phyloP scores from a whole-genome alignment of 371 early-diverging fungal species.

The Chytridiales sp. region DNA sequence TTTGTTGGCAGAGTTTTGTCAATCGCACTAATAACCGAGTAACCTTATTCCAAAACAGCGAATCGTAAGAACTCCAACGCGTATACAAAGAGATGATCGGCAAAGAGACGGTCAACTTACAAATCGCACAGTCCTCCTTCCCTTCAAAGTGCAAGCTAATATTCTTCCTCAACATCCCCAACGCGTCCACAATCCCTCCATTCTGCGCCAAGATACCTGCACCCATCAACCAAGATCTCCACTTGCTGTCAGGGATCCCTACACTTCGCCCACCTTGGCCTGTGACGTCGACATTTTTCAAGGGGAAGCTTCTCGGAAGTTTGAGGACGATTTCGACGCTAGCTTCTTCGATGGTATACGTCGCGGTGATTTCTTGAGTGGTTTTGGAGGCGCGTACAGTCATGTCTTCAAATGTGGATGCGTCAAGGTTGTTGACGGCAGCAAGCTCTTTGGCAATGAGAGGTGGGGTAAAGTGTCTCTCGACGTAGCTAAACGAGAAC shows the following conservation, averaged over 20 bases:
- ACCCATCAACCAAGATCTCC: constrained; percentile 89
- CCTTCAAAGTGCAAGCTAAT: constrained; percentile 88
- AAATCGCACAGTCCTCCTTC: constrained; percentile 91
- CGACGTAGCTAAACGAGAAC: constrained; percentile 62
- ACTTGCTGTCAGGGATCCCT: constrained; percentile 80
- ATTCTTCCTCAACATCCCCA: constrained; percentile 78
- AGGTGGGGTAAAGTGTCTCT: constrained; percentile 64
- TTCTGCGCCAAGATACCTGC: constrained; percentile 79
- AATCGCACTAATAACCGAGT: constrained; percentile 84
- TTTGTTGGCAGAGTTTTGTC: constrained; percentile 89
- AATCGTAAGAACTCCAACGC: background rate
- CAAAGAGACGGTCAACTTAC: constrained; percentile 40
- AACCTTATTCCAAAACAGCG: constrained; percentile 45
- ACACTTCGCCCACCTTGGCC: constrained; percentile 55
- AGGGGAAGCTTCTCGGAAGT: constrained; percentile 79
- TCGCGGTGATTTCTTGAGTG: constrained; percentile 71
- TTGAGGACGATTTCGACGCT: constrained; percentile 78
- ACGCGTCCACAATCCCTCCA: constrained; percentile 76
- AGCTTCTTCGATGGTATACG: constrained; percentile 83
- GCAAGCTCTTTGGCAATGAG: constrained; percentile 65
- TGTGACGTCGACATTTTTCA: constrained; percentile 77
- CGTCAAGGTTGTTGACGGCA: constrained; percentile 49
- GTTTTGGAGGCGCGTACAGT: constrained; percentile 67
- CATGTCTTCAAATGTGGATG: constrained; percentile 51
- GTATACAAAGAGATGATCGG: background rate